Evolutionary conservation across 768 basidiomycete genomes (phyloP), one percentile per base, ranked within the genome.

Genomic region (Pisolithus orientalis): DNA sequence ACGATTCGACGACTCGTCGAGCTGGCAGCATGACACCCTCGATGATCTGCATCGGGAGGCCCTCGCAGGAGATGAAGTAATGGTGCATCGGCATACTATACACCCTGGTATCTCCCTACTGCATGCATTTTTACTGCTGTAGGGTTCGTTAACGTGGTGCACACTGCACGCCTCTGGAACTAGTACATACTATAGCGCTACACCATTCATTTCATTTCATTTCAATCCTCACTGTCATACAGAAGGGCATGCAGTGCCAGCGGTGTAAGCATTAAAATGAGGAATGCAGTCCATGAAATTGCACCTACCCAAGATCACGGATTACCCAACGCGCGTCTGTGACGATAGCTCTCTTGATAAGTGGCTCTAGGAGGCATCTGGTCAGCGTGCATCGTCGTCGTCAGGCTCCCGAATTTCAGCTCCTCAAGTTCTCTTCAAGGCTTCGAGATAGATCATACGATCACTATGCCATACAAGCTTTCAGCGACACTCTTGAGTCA

Each of bases 61-160:
- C 76, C 84, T 87, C 86, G 85, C 87, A 87, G 87, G 84, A 89
- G 85, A 89, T 86, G 82, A 83, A 89, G 63, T 85, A 84, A 82
- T 81, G 84, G 87, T 78, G 87, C 87, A 85, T 34, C 65, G 83
- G 86, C 86, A 87, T 88, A 86, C 79, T 77, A 73, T 83, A 80
- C 78, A 82, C 86, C 85, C 85, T 82, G n/a, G 87, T 90, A 90
- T 90, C 87, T 85, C 83, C 86, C 83, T 78, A 66, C 73, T 70
- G 75, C 75, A 75, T 67, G 53, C 32, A 47, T 66, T 58, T 60
- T 60, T 60, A 80, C 80, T 74, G 75, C 75, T 72, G 65, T 74
- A 77, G 84, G 86, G 87, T 77, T 85, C 86, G 86, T 90, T 85
- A 82, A 82, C 47, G 83, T 82, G 85, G 87, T 85, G 84, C 72